Conservation (phyloP, 1,284 basidiomycete species). For the Irpex sp. region DNA sequence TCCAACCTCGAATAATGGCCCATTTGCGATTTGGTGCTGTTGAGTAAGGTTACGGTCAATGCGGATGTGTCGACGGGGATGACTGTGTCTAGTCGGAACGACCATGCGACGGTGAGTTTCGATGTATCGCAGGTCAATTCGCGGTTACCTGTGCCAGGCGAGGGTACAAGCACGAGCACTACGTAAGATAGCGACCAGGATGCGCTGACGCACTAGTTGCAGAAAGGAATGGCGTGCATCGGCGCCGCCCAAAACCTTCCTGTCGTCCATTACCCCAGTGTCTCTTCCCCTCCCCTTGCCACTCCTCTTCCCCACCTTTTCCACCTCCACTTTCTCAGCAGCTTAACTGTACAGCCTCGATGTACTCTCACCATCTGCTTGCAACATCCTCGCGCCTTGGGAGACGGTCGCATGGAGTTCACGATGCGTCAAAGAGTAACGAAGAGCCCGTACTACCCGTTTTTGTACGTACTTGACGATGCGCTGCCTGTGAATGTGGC, state of each 20-base stretch:
- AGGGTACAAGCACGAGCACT: too few species aligned
- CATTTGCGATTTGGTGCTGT: neutral
- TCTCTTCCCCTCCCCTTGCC: too few species aligned
- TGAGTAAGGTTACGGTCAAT: neutral
- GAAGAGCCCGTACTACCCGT: slow-evolving; percentile 3
- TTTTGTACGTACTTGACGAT: neutral
- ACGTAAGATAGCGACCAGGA: too few species aligned
- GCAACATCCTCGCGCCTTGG: too few species aligned
- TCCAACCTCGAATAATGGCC: neutral
- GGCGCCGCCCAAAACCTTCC: neutral
- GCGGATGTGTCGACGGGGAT: neutral
- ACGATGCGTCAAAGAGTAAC: neutral
- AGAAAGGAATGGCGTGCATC: neutral
- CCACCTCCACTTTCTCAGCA: neutral
- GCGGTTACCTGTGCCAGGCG: too few species aligned
- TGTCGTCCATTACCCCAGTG: neutral
- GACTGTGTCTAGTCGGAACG: too few species aligned
- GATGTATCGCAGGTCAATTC: neutral
- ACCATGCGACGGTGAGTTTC: neutral
- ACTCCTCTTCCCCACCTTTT: neutral
- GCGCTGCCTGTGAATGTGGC: slow-evolving; percentile 1
- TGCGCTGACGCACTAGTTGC: neutral
- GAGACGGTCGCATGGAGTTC: neutral
- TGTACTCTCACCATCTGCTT: too few species aligned
- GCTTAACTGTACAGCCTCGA: too few species aligned